Conservation (phyloP, 495 filamentous ascomycete species). For the Lepidopterella palustris region DNA sequence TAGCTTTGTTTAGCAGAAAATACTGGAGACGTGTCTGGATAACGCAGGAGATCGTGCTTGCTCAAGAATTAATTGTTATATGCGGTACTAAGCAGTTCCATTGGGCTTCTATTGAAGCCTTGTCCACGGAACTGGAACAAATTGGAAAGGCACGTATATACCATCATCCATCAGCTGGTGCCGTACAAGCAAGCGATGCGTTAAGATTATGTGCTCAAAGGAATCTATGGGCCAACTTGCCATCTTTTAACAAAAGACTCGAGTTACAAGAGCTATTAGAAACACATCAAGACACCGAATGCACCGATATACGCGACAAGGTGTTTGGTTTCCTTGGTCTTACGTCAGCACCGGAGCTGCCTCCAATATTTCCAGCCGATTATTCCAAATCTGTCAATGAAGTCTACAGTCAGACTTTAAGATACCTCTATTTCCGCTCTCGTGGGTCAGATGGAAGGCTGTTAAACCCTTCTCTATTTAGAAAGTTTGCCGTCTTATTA, state of each 20-base stretch:
- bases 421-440: background rate
- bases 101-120: background rate
- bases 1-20: background rate
- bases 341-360: background rate
- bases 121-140: background rate
- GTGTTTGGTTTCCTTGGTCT: background rate
- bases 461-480: background rate
- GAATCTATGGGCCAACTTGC: background rate
- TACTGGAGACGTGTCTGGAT: background rate
- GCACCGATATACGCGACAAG: background rate
- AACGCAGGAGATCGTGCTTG: background rate
- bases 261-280: background rate
- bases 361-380: background rate
- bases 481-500: background rate
- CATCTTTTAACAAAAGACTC: background rate
- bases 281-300: background rate
- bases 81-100: background rate
- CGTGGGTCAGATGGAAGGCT: background rate
- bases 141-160: background rate
- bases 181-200: background rate
- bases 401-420: background rate
- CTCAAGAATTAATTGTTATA: background rate
- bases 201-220: constrained; percentile 1
- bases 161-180: background rate
- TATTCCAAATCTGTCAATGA: background rate